Conservation (phyloP, 2,329 filamentous ascomycete species). For the Dothistroma pini region DNA sequence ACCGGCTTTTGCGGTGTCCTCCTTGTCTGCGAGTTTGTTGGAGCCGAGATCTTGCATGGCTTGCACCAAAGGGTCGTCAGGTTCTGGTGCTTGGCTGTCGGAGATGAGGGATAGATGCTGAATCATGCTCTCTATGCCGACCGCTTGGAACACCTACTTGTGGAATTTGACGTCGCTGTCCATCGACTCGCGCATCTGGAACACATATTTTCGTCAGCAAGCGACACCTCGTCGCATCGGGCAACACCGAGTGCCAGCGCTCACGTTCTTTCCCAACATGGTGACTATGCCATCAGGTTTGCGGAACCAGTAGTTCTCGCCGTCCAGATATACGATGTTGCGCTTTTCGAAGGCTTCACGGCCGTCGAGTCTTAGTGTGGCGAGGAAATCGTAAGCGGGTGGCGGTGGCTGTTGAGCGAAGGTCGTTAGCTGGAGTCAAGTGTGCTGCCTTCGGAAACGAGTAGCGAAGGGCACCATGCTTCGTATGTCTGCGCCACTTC, state of each 20-base stretch:
- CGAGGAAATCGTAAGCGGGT: conserved; percentile 6
- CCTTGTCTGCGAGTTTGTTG: conserved; percentile 7
- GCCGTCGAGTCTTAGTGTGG: conserved; percentile 14
- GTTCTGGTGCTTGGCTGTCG: background rate
- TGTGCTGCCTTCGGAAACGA: too few relatives aligned
- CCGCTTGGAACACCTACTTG: conserved; percentile 15
- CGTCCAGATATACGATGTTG: conserved; percentile 13
- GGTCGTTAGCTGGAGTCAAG: background rate
- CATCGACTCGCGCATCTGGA: background rate
- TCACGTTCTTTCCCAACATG: conserved; percentile 6
- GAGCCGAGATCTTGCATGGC: conserved; percentile 6
- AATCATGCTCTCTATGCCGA: conserved; percentile 13
- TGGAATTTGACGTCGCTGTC: conserved; percentile 5
- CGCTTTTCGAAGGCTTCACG: conserved; percentile 8
- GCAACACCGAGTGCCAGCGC: background rate
- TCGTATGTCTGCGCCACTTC: background rate
- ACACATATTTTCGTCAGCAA: background rate
- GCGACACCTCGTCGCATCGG: background rate
- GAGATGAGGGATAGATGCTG: conserved; percentile 6
- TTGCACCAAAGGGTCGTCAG: conserved; percentile 6
- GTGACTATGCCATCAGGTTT: background rate
- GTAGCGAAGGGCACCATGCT: background rate
- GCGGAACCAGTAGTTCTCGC: background rate
- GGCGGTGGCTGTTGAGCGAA: background rate
- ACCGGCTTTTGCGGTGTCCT: conserved; percentile 9